phyloP scores from a whole-genome alignment of 768 basidiomycete species.

The Rhizopogon roseolus region DNA sequence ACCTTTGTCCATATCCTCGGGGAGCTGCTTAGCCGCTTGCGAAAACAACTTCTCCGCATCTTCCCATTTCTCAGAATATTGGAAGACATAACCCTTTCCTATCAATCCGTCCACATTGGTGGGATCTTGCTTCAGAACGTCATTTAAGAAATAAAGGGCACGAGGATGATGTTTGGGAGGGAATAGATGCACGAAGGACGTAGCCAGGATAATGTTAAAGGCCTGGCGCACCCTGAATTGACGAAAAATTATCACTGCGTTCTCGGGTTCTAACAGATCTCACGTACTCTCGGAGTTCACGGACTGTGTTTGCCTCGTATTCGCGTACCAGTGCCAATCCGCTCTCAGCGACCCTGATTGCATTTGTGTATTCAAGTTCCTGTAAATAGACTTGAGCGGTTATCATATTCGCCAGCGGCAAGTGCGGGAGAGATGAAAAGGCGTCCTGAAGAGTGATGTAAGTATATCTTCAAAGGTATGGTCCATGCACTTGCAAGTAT shows the following conservation, averaged over 20 bases:
- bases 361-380: constrained; percentile 71
- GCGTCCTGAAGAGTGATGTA: constrained; percentile 41
- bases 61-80: constrained; percentile 59
- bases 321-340: constrained; percentile 55
- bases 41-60: constrained; percentile 63
- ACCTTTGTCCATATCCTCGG: constrained; percentile 40
- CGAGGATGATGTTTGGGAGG: constrained; percentile 87
- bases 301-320: constrained; percentile 55
- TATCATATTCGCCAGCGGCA: constrained; percentile 64
- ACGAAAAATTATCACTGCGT: not conserved
- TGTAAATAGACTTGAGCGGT: constrained; percentile 58
- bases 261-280: not conserved
- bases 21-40: constrained; percentile 44
- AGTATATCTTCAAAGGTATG: not conserved
- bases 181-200: constrained; percentile 77
- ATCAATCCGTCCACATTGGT: constrained; percentile 64
- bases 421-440: constrained; percentile 44
- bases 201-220: constrained; percentile 68
- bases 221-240: constrained; percentile 54
- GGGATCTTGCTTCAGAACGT: constrained; percentile 60
- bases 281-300: constrained; percentile 43
- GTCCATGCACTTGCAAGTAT: constrained; percentile 48
- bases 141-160: constrained; percentile 70
- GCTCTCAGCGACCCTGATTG: constrained; percentile 65
- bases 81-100: constrained; percentile 69